Base-by-base conservation (phyloP, 331 rosid species). In the Stylosanthes scabra region DNA sequence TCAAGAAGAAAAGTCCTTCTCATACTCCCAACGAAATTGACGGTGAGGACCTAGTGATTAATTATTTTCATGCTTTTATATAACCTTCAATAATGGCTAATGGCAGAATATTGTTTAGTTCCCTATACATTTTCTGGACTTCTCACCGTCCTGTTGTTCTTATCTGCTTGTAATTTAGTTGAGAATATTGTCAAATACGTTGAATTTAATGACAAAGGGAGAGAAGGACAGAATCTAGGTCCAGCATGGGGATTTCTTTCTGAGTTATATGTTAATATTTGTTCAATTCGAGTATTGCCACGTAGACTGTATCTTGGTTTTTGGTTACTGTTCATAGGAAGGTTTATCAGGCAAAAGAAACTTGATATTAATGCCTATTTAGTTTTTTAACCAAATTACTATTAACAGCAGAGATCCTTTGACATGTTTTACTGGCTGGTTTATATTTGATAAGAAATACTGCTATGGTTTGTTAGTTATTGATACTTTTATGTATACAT, bases 31-130 rank as follows among this genome's bases (percentile, higher is more conserved):
- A 69, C 55, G 89, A 69, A 49, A 69, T 85, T 50, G 96, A 84
- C 63, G 88, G 98, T 93, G 82, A 76, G 92, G 45, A 60, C 58
- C 57, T 76, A 8, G 20, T 5, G 42, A 12, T 59, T 50, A 27
- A 66, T 52, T 55, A 2, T 63, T 76, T n/a, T 51, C 62, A n/a
- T 63, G 25, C 64, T 63, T 68, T 68, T 68, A 67, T 60, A 70
- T 60, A 52, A 59, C 50, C 59, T 68, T 78, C 59, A 54, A 16
- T 28, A 70, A 54, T 46, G 10, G 14, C 52, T 52, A 70, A 54
- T 46, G 10, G 25, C 52, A 55, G 57, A 61, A n/a, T 51, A 61
- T n/a, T 61, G 44, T n/a, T 44, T 16, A 40, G 6, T 59, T 67
- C 39, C 47, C 10, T 56, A 6, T 44, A 41, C 28, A 49, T 70